Percentiles rank a stretch among this genome's conserved stretches.
Evolutionary conservation across 176 grass and related monocot species (phyloP).

Genomic region (Avena insularis): DNA sequence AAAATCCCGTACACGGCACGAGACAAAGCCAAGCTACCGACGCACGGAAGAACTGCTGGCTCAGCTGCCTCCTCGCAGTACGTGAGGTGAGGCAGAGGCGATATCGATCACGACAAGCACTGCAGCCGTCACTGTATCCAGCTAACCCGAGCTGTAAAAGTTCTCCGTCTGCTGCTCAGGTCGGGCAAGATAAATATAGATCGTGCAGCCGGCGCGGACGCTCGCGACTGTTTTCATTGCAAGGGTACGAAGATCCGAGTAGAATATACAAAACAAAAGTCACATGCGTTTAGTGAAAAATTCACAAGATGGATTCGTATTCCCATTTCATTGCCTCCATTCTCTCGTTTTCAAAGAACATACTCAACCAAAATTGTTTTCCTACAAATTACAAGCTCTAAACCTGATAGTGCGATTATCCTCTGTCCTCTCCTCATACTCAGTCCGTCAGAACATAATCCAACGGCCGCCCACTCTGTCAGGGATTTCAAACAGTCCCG

Average conservation of each 20-base stretch:
- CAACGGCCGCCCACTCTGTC: background rate
- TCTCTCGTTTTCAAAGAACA: background rate
- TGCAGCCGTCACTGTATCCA: no score
- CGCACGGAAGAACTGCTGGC: no score
- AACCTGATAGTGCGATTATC: no score
- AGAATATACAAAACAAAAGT: background rate
- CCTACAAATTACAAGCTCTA: background rate
- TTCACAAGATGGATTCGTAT: background rate
- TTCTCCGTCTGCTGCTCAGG: no score
- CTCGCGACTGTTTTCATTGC: background rate
- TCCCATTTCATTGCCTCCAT: background rate
- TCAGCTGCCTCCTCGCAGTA: no score
- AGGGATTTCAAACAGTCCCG: background rate
- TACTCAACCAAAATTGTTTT: background rate
- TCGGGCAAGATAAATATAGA: no score
- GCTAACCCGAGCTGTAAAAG: no score
- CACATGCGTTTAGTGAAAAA: background rate
- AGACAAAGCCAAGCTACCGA: no score
- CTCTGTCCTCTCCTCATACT: background rate
- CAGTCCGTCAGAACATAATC: background rate
- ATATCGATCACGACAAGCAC: no score
- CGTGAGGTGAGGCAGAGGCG: background rate
- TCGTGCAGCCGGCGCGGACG: no score
- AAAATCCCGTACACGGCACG: background rate
- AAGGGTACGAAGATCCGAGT: background rate